Evolutionary conservation across 2,329 filamentous ascomycete species (phyloP), one percentile per base, ranked within the genome.

Genomic region (Erysiphe pulchra): DNA sequence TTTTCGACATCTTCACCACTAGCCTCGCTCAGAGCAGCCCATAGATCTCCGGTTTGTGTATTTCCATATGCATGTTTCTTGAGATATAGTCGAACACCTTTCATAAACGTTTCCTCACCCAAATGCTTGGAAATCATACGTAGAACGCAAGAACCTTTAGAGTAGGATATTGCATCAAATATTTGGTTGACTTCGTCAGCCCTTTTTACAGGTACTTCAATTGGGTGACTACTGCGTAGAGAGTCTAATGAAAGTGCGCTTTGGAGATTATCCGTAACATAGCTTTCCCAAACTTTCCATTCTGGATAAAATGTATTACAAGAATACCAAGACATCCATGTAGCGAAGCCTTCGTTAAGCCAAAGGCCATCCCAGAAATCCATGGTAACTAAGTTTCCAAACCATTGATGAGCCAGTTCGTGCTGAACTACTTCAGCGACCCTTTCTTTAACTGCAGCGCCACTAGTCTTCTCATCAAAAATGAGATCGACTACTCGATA

Each of bases 121-220:
- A 95, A 68, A 56, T 92, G 92, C 52, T 85, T 92, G 17, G 87
- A 93, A 52, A 95, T 86, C 87, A 95, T 95, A 58, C 87, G 81
- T 49, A 95, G 70, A 32, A 95, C 86, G 55, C 85, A 92, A 11
- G 86, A 94, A 16, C 87, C 87, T 66, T 95, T 95, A 47, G 84
- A 86, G 64, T 95, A 95, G 1, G 87, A 94, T 53, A 95, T 95
- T 50, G 85, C 83, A 59, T 95, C 87, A 55, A 95, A 95, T 54
- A 95, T 95, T 64, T 95, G 86, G 63, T 93, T 93, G 60, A 95
- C 86, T 62, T 95, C 85, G 54, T 92, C 85, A 28, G 86, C 86
- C 48, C 81, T 78, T 70, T 93, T 92, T 51, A 95, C 85, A 1
- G 87, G 87, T 0, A 94, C 86, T 61, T 95, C 87, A 48, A 95